Evolutionary conservation across 805 yeast species (phyloP).

Genomic region (Pichia scutulata): DNA sequence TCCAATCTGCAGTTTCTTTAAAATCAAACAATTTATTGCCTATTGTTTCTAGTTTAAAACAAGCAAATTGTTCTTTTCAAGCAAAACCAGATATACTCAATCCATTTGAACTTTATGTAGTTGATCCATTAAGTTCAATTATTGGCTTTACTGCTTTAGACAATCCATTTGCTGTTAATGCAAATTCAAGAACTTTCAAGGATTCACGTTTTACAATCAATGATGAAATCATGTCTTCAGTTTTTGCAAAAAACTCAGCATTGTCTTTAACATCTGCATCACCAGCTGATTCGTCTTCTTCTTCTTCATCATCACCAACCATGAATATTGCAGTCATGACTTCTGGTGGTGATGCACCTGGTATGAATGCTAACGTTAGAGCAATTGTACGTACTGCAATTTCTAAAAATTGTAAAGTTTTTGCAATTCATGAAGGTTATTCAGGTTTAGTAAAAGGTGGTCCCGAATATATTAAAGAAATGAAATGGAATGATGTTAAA

Average conservation of each 20-base stretch:
- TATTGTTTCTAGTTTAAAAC: slow-evolving; percentile 30
- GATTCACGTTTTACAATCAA: not conserved
- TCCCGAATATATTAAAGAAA: slow-evolving; percentile 42
- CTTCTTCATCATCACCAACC: not conserved
- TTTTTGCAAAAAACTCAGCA: not conserved
- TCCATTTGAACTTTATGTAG: slow-evolving; percentile 67
- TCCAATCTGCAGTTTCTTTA: slow-evolving; percentile 39
- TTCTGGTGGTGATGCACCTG: slow-evolving; percentile 78
- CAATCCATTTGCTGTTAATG: slow-evolving; percentile 41
- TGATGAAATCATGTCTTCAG: slow-evolving; percentile 2
- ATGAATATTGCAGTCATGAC: slow-evolving; percentile 66
- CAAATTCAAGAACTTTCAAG: slow-evolving; percentile 12
- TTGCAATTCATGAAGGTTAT: slow-evolving; percentile 67
- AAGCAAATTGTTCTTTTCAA: slow-evolving; percentile 36
- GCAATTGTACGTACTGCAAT: slow-evolving; percentile 68
- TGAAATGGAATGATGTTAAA: slow-evolving; percentile 68
- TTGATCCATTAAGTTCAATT: slow-evolving; percentile 80
- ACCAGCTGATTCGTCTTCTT: no score
- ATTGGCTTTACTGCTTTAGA: slow-evolving; percentile 66
- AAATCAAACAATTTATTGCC: slow-evolving; percentile 35
- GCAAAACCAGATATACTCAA: slow-evolving; percentile 62
- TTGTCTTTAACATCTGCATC: not conserved
- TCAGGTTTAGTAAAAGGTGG: slow-evolving; percentile 68
- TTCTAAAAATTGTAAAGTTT: slow-evolving; percentile 55
- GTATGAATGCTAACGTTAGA: slow-evolving; percentile 71